These are phyloP conservation scores for Boletus semigastroideus DNA, from an alignment of 1,284 basidiomycete species.

Conservation along the genomic window DNA sequence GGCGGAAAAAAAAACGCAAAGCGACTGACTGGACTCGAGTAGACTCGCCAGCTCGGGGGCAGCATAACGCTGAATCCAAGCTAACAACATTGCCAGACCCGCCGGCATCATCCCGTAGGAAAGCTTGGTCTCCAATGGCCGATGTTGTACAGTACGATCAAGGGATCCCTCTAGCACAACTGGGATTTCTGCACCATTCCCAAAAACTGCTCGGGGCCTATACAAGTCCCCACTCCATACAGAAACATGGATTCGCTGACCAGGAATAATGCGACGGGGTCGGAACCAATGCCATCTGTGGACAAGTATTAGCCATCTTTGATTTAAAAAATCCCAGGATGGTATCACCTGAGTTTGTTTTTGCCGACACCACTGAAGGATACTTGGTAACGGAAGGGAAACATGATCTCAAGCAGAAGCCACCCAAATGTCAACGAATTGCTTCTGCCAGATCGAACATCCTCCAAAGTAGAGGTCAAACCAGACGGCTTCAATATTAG, in stretches of 20 bases:
- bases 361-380: not conserved
- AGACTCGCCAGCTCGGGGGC: not conserved
- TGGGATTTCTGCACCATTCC: constrained; percentile 7
- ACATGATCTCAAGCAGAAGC: constrained; percentile 11
- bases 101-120: not conserved
- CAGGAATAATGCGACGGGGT: constrained; percentile 16
- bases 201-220: constrained; percentile 9
- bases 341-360: not conserved
- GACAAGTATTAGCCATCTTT: not conserved
- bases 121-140: not conserved
- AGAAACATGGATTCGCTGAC: constrained; percentile 19
- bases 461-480: not conserved
- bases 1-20: not conserved
- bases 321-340: not conserved
- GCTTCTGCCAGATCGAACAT: not conserved
- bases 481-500: not conserved
- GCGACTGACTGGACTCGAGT: not conserved
- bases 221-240: constrained; percentile 12
- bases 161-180: not conserved
- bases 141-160: not conserved
- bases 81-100: not conserved
- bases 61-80: not conserved
- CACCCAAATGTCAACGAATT: constrained; percentile 18
- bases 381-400: constrained; percentile 13
- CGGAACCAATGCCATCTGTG: constrained; percentile 1